Conservation (phyloP, 164 flowering plant genomes). For the Liriodendron chinense region DNA sequence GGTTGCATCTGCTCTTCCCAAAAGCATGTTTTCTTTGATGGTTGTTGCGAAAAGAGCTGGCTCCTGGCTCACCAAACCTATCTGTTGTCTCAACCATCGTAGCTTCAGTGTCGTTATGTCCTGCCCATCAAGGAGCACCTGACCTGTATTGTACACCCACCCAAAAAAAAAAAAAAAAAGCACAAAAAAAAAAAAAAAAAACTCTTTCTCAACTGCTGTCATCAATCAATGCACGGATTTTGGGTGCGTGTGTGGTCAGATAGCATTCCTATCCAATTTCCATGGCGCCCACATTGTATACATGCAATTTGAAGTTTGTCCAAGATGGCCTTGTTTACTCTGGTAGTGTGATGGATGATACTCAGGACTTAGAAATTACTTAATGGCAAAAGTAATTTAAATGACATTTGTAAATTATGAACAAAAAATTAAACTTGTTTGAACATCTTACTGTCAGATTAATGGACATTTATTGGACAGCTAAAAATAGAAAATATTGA, state of each 20-base stretch:
- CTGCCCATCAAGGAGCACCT: conserved; percentile 88
- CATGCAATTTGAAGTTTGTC: neutral
- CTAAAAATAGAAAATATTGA: no score
- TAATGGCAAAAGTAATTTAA: no score
- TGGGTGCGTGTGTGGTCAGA: neutral
- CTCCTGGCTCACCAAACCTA: conserved; percentile 97
- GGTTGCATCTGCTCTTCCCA: conserved; percentile 86
- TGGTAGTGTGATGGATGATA: no score
- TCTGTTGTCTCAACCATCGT: conserved; percentile 92
- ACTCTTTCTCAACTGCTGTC: neutral
- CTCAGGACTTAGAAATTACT: no score
- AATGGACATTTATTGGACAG: no score
- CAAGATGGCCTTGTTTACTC: neutral
- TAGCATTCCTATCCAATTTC: neutral
- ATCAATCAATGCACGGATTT: neutral
- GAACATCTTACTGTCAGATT: no score
- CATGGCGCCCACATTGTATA: neutral
- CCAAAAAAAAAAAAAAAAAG: neutral
- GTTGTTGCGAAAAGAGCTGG: conserved; percentile 95
- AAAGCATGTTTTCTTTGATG: conserved; percentile 82
- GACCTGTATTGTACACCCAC: conserved; percentile 40
- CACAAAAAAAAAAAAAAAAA: no score
- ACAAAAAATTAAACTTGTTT: no score
- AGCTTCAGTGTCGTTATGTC: conserved; percentile 78
- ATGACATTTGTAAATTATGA: no score